Percentiles rank a stretch among this genome's conserved stretches.
These are phyloP conservation scores for Eutrema heterophyllum DNA, from an alignment of 345 rosid genomes.

Conservation along the genomic window DNA sequence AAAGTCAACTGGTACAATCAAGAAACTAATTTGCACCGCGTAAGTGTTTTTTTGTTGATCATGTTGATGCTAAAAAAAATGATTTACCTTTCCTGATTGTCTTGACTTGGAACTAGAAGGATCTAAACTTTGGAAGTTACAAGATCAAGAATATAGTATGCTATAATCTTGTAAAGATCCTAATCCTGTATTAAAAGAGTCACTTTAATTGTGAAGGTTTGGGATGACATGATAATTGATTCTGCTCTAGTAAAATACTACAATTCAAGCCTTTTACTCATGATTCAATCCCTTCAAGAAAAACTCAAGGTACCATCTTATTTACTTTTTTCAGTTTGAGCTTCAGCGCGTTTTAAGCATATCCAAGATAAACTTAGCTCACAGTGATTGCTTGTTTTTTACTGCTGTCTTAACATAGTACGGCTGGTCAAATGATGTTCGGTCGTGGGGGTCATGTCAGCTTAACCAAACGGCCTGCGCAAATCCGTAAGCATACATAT, in stretches of 20 bases:
- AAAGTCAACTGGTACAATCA: slow-evolving; percentile 66
- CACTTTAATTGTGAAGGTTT: slow-evolving; percentile 51
- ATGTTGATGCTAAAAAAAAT: neutral
- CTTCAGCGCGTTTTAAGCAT: neutral
- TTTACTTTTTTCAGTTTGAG: neutral
- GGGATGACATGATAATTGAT: slow-evolving; percentile 87
- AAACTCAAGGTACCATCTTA: slow-evolving; percentile 57
- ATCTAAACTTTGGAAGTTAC: neutral
- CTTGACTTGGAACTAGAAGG: neutral
- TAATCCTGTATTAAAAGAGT: too few species aligned
- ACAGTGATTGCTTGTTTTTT: neutral
- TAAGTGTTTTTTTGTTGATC: slow-evolving; percentile 33
- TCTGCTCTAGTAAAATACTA: slow-evolving; percentile 71
- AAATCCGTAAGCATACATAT: slow-evolving; percentile 42
- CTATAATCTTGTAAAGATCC: neutral
- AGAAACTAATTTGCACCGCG: slow-evolving; percentile 80
- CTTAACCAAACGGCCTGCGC: slow-evolving; percentile 60
- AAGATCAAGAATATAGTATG: neutral
- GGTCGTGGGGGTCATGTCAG: slow-evolving; percentile 56
- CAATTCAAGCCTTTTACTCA: slow-evolving; percentile 47
- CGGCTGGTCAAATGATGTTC: slow-evolving; percentile 54
- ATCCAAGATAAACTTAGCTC: slow-evolving; percentile 2
- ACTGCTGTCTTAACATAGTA: slow-evolving; percentile 30
- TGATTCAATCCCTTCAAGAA: slow-evolving; percentile 63
- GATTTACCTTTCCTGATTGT: neutral